Evolutionary conservation across 2,329 filamentous ascomycete species (phyloP), one percentile per base, ranked within the genome.

Genomic region (Aspergillus phoenicis): DNA sequence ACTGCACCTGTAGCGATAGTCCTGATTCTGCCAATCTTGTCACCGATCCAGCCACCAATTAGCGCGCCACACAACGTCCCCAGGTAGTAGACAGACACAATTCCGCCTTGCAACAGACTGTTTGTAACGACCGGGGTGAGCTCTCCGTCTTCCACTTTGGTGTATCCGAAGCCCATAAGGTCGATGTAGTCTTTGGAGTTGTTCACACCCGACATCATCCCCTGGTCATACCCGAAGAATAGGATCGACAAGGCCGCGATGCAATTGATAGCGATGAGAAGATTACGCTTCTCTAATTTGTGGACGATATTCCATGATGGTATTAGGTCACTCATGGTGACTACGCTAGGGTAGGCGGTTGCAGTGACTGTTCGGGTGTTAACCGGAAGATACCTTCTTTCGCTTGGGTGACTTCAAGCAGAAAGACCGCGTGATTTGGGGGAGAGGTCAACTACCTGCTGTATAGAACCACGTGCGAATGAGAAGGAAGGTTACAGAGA

Each of bases 231-330:
- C 54, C 80, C 87, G 66, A 89, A 89, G 79, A 90, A 89, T 73
- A 89, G 87, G 64, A 89, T 90, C 13, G 86, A 88, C 13, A 90
- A 73, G 1, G 81, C 87, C 1, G 87, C 87, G 13, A 89, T 78
- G 52, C 81, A 82, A 71, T 89, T 89, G 73, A 90, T 84, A 39
- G 83, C 83, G 59, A 87, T 80, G 58, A 88, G 81, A 62, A 89
- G 80, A 45, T 75, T 73, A 17, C 78, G 73, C 77, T 87, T 87
- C 76, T 87, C 78, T 5, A 85, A 73, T 64, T 77, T 78, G 70
- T 85, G 80, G 58, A 83, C 82, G 10, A 86, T 77, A 73, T 82
- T 83, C 75, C 73, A 78, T 59, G 68, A 70, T 1, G 73, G 68
- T 38, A 80, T 80, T 55, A 72, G 70, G 62, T 77, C 75, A 61